Evolutionary conservation across 73 alveolate species (phyloP), one percentile per base, ranked within the genome.

Genomic region (Paramecium octaurelia): DNA sequence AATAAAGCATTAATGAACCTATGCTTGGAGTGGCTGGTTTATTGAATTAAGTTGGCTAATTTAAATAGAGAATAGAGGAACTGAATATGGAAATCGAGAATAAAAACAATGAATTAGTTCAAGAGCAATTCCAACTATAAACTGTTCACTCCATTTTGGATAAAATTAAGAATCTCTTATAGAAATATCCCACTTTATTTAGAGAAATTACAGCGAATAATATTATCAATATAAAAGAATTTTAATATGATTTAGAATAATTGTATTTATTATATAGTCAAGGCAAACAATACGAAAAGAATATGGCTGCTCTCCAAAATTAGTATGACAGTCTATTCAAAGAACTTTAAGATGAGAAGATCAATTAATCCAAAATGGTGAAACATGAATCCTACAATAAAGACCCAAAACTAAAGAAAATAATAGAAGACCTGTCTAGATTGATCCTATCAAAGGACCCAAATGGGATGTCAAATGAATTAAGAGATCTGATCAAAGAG

Each of bases 1-100:
- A 80, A 80, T 80, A 80, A 80, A 80, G 91, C 24, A 42, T 80
- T 21, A 80, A 80, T 80, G 91, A 80, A 24, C 91, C 91, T 3
- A 42, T 80, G 70, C 57, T 80, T 31, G 91, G 91, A 20, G 38
- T 80, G 44, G 91, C 91, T 6, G 91, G 91, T 43, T 80, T 80
- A 80, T 35, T 80, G 10, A 44, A 80, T 44, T 44, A 34, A 20
- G 91, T 80, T 21, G 91, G 91, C 6, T 80, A 42, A 44, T 43
- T 80, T 24, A 80, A 80, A 80, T 24, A 24, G 42, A 44, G 14
- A 43, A 44, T 80, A 3, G 75, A 44, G 11, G 70, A 44, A 80
- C 46, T 80, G 24, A 80, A 46, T 12, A 48, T 1, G 1, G 68
- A 77, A 77, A 20, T 77, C 8, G 71, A 77, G 8, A 27, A 77